Conservation (phyloP, 352 stramenopile species). For the Globisporangium perplexum region DNA sequence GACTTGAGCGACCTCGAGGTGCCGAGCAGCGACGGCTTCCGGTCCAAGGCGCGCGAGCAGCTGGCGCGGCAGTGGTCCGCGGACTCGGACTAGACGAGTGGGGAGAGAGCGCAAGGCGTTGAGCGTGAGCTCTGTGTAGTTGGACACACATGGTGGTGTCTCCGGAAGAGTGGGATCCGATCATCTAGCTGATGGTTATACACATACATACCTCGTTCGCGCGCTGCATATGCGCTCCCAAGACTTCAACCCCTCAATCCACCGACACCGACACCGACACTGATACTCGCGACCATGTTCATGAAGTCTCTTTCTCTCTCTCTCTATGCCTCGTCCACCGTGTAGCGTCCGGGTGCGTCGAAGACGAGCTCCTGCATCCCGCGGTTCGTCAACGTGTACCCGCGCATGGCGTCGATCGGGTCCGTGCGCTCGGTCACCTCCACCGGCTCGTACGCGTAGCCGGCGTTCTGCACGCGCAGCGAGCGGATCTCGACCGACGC, state of each 20-base stretch:
- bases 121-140: too few species aligned
- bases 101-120: conserved; percentile 7
- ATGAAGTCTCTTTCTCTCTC: neutral
- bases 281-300: neutral
- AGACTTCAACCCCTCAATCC: too few species aligned
- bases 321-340: conserved; percentile 23
- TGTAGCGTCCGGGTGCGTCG: conserved; percentile 36
- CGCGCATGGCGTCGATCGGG: conserved; percentile 49
- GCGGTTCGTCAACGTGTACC: conserved; percentile 35
- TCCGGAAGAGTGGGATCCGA: too few species aligned
- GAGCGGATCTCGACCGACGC: conserved; percentile 36
- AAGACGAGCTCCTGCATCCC: conserved; percentile 42
- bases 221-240: neutral
- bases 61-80: conserved; percentile 57
- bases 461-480: conserved; percentile 40
- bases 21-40: conserved; percentile 41
- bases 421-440: conserved; percentile 11
- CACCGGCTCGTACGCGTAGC: conserved; percentile 33
- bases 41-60: conserved; percentile 52
- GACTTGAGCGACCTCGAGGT: conserved; percentile 28
- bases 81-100: conserved; percentile 19
- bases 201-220: too few species aligned
- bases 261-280: too few species aligned
- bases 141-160: too few species aligned
- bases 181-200: too few species aligned